These are phyloP conservation scores for Penicillium ochrochloron DNA, from an alignment of 495 filamentous ascomycete species.

Conservation along the genomic window DNA sequence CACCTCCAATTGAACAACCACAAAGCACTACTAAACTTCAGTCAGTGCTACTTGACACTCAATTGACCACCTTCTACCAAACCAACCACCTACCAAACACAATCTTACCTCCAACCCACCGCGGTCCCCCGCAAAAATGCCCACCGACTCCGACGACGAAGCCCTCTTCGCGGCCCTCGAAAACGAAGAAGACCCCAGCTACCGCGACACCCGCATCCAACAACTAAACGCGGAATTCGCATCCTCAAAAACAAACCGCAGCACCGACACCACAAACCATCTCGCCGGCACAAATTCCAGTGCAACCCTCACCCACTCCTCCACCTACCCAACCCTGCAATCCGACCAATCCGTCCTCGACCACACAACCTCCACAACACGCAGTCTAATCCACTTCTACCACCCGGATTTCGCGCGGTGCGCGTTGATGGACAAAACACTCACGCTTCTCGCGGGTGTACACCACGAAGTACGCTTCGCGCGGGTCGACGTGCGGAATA, in stretches of 20 bases:
- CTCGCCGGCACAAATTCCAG: too few species aligned
- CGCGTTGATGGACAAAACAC: constrained; percentile 67
- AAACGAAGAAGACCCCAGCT: constrained; percentile 58
- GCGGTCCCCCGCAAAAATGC: constrained; percentile 13
- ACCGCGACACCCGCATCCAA: constrained; percentile 72
- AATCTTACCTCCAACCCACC: not conserved
- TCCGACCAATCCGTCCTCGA: constrained; percentile 71
- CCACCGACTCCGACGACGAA: constrained; percentile 64
- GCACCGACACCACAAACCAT: constrained; percentile 19
- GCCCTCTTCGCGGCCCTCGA: constrained; percentile 38
- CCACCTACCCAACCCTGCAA: constrained; percentile 61
- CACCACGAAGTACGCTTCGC: constrained; percentile 75
- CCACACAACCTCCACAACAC: constrained; percentile 66
- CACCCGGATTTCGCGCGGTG: constrained; percentile 77
- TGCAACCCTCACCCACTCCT: constrained; percentile 33
- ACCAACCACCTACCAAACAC: too few species aligned
- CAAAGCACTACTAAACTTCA: not conserved
- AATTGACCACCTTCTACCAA: not conserved
- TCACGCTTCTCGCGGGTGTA: constrained; percentile 64
- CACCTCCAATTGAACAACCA: not conserved
- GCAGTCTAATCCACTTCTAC: constrained; percentile 75
- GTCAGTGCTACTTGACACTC: not conserved
- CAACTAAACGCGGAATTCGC: constrained; percentile 69
- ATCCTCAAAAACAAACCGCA: constrained; percentile 44
- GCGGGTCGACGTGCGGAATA: constrained; percentile 71